Evolutionary conservation across 1,284 basidiomycete genomes (phyloP), one percentile per base, ranked within the genome.

Genomic region (Ustilago nuda): DNA sequence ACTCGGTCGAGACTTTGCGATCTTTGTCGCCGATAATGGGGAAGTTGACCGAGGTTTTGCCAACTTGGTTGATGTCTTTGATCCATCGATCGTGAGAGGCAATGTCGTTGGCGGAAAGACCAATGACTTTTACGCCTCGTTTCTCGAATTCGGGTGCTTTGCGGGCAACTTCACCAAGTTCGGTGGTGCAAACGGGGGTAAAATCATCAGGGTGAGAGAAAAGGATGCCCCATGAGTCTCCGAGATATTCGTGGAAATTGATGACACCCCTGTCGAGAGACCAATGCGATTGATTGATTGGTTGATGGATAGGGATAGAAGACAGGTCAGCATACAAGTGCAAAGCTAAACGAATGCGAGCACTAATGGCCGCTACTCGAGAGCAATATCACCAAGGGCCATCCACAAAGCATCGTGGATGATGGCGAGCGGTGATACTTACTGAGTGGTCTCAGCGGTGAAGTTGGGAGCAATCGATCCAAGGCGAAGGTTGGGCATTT

Each of bases 21-120:
- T 94, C 92, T 56, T 90, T 89, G 86, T 99, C 96, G 63, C 94
- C 95, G 78, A 99, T 97, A 87, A 98, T 98, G 71, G 96, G 97
- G 90, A 94, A 98, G 76, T 92, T 87, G 76, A 98, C 91, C 61
- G 90, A 86, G 30, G 92, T 93, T 33, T 92, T 92, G 81, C 83
- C 82, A 58, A 91, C 92, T 62, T 92, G 91, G 85, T 95, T 92
- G 79, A 87, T 87, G 87, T 99, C 96, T 86, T 92, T 86, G 78
- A 98, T 92, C 96, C 96, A 99, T 70, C 89, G 89, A 78, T 92
- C 87, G 89, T 99, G 97, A 52, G 82, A 84, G 17, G 90, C 87
- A 72, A 99, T 90, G 81, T 90, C 91, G 88, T 99, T 98, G 86
- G 95, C 95, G 55, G 94, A 97, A 69, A 99, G 91, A 48, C 82